These are phyloP conservation scores for Hibiscus tridactylites DNA, from an alignment of 345 rosid species.

Conservation along the genomic window DNA sequence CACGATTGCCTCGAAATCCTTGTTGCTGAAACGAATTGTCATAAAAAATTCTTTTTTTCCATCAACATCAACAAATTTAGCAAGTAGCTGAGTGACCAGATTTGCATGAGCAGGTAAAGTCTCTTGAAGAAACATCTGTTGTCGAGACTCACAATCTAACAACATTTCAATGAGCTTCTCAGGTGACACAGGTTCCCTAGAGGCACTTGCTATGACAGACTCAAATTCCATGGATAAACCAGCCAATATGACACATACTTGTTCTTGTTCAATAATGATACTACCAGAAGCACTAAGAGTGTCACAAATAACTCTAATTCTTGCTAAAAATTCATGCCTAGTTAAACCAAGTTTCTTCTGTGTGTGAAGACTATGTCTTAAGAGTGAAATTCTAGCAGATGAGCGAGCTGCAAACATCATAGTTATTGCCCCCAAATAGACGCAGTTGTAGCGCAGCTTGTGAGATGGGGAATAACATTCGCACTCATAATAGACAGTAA, in stretches of 20 bases:
- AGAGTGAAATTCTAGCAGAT: neutral
- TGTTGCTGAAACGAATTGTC: no score
- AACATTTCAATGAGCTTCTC: neutral
- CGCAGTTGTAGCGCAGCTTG: neutral
- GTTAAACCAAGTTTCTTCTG: neutral
- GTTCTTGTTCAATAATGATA: neutral
- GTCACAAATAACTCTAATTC: neutral
- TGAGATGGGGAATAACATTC: neutral
- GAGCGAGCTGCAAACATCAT: neutral
- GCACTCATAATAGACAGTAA: neutral
- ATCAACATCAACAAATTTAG: no score
- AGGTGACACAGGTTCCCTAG: neutral
- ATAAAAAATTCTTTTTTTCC: no score
- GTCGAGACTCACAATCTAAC: neutral
- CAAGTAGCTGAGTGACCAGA: no score
- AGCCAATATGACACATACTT: neutral
- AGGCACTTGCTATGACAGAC: neutral
- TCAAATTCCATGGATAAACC: neutral
- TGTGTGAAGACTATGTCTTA: neutral
- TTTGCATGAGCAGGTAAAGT: no score
- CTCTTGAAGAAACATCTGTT: no score
- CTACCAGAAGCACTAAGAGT: neutral
- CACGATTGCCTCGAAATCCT: no score
- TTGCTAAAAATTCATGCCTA: neutral
- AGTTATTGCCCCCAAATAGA: neutral